A percentile compares a stretch with the other conserved stretches of the same genome.
Evolutionary conservation across 2,329 filamentous ascomycete genomes (phyloP).

Genomic region (Chrysoporthe austroafricana): DNA sequence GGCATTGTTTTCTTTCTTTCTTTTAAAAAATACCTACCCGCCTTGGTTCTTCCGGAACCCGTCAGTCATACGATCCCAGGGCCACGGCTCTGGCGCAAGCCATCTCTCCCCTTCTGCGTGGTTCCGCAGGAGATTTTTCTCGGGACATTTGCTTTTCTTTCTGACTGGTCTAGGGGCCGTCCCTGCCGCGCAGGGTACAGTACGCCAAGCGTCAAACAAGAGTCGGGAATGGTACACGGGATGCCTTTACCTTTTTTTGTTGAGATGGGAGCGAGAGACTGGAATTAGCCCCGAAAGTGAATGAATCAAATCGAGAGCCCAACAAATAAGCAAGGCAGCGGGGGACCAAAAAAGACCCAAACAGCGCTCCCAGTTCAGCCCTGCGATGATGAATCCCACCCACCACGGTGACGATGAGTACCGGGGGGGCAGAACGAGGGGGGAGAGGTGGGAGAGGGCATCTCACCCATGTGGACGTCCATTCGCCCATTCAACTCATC

Average conservation of each 20-base stretch:
- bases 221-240: not conserved
- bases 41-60: not conserved
- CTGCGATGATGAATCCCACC: not conserved
- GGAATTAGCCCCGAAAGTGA: not conserved
- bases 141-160: slow-evolving; percentile 11
- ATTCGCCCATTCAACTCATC: not conserved
- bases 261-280: not conserved
- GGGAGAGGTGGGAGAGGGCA: not conserved
- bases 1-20: not conserved
- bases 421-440: not conserved
- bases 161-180: not conserved
- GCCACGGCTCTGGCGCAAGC: slow-evolving; percentile 20
- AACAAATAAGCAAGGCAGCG: not conserved
- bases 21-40: not conserved
- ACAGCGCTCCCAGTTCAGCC: slow-evolving; percentile 10
- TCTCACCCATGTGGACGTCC: not conserved
- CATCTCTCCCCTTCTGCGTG: not conserved
- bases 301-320: not conserved
- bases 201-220: not conserved
- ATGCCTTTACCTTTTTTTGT: not conserved
- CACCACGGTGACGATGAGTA: not conserved
- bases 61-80: slow-evolving; percentile 14
- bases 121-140: slow-evolving; percentile 13
- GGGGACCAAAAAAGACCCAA: not conserved
- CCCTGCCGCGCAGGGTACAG: not conserved